A percentile compares a stretch with the other conserved stretches of the same genome.
phyloP scores from a whole-genome alignment of 768 basidiomycete species.

The Mycena polygramma region DNA sequence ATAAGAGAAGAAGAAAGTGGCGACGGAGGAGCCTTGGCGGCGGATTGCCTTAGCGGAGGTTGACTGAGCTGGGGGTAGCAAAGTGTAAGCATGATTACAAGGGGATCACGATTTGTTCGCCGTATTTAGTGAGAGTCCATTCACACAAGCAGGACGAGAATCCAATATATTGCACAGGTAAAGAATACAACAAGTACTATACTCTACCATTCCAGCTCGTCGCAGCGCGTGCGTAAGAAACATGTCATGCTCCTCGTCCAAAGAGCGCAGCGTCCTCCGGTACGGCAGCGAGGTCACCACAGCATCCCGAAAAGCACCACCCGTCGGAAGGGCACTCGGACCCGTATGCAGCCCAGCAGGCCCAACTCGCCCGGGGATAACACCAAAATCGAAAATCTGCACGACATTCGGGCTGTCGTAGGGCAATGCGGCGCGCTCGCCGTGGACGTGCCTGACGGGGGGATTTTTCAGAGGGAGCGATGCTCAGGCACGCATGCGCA shows the following conservation, averaged over 20 bases:
- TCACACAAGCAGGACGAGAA: too few species aligned
- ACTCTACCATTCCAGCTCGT: too few species aligned
- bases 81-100: too few species aligned
- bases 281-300: conserved; percentile 24
- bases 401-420: background rate
- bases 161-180: too few species aligned
- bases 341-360: background rate
- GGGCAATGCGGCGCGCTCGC: conserved; percentile 18
- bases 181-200: too few species aligned
- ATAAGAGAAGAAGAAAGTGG: too few species aligned
- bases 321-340: background rate
- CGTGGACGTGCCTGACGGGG: conserved; percentile 32
- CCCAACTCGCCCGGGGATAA: background rate
- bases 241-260: background rate
- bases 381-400: conserved; percentile 19
- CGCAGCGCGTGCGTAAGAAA: conserved; percentile 21
- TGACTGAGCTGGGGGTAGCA: too few species aligned
- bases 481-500: background rate
- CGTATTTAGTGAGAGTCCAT: too few species aligned
- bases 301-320: background rate
- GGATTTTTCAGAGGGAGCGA: background rate
- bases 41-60: too few species aligned
- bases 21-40: too few species aligned
- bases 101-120: too few species aligned
- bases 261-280: background rate